These are phyloP conservation scores for Wallacemonas sp. DNA, from an alignment of 208 protist genomes.

Conservation along the genomic window DNA sequence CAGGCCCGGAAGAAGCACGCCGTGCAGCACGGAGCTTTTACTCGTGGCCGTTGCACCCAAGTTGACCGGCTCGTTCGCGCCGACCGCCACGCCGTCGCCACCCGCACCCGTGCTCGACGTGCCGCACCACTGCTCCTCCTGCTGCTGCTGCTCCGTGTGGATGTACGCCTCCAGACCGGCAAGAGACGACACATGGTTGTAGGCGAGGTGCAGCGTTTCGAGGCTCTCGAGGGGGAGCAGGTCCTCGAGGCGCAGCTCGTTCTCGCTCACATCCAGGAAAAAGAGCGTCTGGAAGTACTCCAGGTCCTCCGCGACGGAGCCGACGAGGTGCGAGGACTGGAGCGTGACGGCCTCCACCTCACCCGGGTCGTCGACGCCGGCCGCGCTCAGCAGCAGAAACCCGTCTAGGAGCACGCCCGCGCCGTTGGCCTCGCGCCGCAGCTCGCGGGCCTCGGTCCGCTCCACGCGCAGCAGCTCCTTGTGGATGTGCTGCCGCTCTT, in stretches of 20 bases:
- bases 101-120: not conserved
- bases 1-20: constrained; percentile 56
- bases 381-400: constrained; percentile 76
- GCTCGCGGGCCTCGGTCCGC: constrained; percentile 34
- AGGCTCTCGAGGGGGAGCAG: constrained; percentile 59
- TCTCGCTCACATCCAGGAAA: constrained; percentile 87
- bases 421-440: constrained; percentile 34
- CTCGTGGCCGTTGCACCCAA: constrained; percentile 6
- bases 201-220: constrained; percentile 78
- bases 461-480: constrained; percentile 48
- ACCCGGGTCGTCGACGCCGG: constrained; percentile 61
- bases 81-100: not conserved
- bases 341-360: constrained; percentile 73
- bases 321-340: constrained; percentile 60
- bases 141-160: constrained; percentile 12
- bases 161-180: constrained; percentile 24
- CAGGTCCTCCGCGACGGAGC: constrained; percentile 74
- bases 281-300: constrained; percentile 63
- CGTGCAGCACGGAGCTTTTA: constrained; percentile 25
- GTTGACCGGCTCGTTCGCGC: not conserved
- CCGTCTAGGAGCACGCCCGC: constrained; percentile 68
- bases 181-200: constrained; percentile 73
- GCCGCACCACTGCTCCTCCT: constrained; percentile 2
- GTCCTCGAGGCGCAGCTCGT: constrained; percentile 63
- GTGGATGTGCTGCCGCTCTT: constrained; percentile 50